Evolutionary conservation across 116 monocot species (phyloP), one percentile per base, ranked within the genome.

Genomic region (Iris pallida): DNA sequence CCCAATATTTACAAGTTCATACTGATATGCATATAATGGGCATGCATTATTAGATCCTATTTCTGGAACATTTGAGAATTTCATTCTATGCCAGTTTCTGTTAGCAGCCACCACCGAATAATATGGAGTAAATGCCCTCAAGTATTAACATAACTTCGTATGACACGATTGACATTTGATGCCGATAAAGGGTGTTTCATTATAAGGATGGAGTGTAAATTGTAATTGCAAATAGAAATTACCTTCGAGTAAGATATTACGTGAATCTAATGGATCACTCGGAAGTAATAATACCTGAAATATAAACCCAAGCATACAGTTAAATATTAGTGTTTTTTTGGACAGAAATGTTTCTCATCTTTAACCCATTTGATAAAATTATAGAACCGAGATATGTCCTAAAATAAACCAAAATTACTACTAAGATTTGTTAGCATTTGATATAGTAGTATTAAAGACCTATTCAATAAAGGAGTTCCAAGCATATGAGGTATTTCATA

Each of bases 211-310:
- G 7, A 61, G 41, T 51, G 14, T 18, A 49, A 53, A 61, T 6
- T 19, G 20, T 30, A 30, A 30, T 45, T n/a, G 62, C 6, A 65
- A 17, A 73, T 49, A 59, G 0, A 55, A 73, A 59, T 43, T 75
- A 91, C 95, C 95, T 96, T 96, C 97, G 63, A 98, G 90, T 59
- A 92, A 68, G 62, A 98, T 93, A 85, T 92, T 93, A 16, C 90
- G 85, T 57, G 83, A 67, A 86, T 98, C 97, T 57, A 90, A 74
- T 70, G 92, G 90, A 81, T 98, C 88, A 59, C 70, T 88, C 5
- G 97, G 97, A 83, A 98, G 72, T 59, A 98, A 73, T 62, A 93
- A 45, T 58, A 88, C 61, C 97, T 98, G 66, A 74, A 74, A 74
- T 41, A 44, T n/a, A 65, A 70, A 16, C 43, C 51, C 56, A 11